These are phyloP conservation scores for Cladosporium sp. DNA, from an alignment of 2,329 filamentous ascomycete genomes.

Conservation along the genomic window DNA sequence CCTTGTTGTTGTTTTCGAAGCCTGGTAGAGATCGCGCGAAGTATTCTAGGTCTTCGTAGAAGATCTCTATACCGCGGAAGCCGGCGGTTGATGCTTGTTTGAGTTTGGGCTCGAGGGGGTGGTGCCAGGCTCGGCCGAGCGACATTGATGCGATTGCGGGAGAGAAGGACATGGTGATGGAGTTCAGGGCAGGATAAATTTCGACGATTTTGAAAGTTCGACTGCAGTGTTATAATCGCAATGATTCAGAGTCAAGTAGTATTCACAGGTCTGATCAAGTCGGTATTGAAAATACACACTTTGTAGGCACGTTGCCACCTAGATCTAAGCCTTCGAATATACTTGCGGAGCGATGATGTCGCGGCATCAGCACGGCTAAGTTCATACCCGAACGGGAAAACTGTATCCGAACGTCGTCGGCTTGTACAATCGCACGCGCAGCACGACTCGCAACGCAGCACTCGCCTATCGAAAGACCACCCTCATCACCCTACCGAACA, in stretches of 20 bases:
- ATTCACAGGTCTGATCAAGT: not conserved
- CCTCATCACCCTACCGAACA: not conserved
- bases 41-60: slow-evolving; percentile 72
- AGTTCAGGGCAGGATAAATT: not conserved
- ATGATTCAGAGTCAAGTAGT: not conserved
- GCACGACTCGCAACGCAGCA: not conserved
- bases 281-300: not conserved
- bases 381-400: not conserved
- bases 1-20: slow-evolving; percentile 36
- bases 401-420: not conserved
- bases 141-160: slow-evolving; percentile 76
- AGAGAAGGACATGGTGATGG: slow-evolving; percentile 43
- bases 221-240: not conserved
- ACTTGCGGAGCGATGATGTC: not conserved
- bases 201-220: not conserved
- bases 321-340: not conserved
- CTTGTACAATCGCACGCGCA: not conserved
- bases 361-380: not conserved
- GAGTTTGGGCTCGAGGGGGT: slow-evolving; percentile 66
- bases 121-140: slow-evolving; percentile 70
- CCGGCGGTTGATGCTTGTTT: slow-evolving; percentile 65
- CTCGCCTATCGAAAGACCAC: not conserved
- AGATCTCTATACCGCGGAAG: slow-evolving; percentile 72
- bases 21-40: slow-evolving; percentile 47
- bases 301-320: no score